These are phyloP conservation scores for Nakaseomyces delphensis DNA, from an alignment of 1,139 yeast genomes.

Conservation along the genomic window DNA sequence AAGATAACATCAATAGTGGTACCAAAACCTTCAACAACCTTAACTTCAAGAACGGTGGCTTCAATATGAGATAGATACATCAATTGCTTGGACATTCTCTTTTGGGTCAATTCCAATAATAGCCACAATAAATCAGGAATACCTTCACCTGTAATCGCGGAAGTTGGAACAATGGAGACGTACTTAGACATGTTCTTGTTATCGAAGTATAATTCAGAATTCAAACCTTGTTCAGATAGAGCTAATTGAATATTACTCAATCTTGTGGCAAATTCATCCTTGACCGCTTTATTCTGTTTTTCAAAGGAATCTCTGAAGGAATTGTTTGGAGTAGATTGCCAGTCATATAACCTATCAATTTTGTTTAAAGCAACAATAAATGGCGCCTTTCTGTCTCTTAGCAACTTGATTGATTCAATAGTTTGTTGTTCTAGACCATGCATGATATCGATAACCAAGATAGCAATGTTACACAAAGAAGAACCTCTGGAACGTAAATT, in stretches of 20 bases:
- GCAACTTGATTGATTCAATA: slow-evolving; percentile 79
- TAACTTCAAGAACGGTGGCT: slow-evolving; percentile 95
- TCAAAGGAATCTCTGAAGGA: slow-evolving; percentile 91
- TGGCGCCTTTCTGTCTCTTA: slow-evolving; percentile 96
- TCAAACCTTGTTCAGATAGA: slow-evolving; percentile 95
- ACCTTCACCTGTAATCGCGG: slow-evolving; percentile 99
- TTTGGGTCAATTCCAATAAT: slow-evolving; percentile 88
- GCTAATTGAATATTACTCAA: slow-evolving; percentile 80
- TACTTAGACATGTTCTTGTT: slow-evolving; percentile 87
- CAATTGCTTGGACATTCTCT: slow-evolving; percentile 97
- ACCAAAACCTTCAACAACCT: slow-evolving; percentile 98
- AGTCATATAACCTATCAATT: slow-evolving; percentile 92
- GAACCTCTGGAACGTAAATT: slow-evolving; percentile 98
- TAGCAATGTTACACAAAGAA: slow-evolving; percentile 96
- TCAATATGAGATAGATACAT: slow-evolving; percentile 86
- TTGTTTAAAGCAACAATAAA: slow-evolving; percentile 94
- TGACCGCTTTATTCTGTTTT: slow-evolving; percentile 74
- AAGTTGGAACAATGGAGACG: slow-evolving; percentile 95
- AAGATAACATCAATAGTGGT: slow-evolving; percentile 96
- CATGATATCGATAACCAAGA: slow-evolving; percentile 95
- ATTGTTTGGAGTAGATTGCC: slow-evolving; percentile 85
- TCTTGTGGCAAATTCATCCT: slow-evolving; percentile 85
- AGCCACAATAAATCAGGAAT: slow-evolving; percentile 97
- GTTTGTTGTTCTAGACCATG: slow-evolving; percentile 99
- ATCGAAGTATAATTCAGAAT: slow-evolving; percentile 91